Base-by-base conservation (phyloP, 306 rosid species). In the Rosa multiflora region DNA sequence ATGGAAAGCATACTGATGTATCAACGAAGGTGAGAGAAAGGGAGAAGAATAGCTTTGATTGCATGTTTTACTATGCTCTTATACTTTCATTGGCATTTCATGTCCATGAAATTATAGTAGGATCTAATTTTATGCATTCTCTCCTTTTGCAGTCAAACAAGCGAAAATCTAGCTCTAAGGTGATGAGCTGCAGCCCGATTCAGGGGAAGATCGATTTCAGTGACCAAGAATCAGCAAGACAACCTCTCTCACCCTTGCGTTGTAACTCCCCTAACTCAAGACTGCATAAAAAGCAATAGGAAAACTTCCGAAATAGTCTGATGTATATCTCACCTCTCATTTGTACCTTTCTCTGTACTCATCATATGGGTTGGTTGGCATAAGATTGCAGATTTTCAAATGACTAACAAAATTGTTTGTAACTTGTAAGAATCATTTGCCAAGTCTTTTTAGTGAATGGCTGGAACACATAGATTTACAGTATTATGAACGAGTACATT, bases 181-280 rank as follows among this genome's bases (percentile, higher is more conserved):
- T 75, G 74, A 82, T 77, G 75, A 80, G 85, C 74, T 87, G 89
- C 86, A 66, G 70, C 70, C 87, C 91, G 7, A 40, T 86, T 67
- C 90, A 85, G 86, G 89, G 83, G 86, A 90, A 87, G 92, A 78
- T 86, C 58, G 91, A 87, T 79, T 88, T 93, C 67, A 80, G 64
- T 39, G 93, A 90, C 40, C 67, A 62, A 20, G 98, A 90, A 72
- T 70, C 80, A 10, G 79, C 78, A 43, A 90, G 98, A 81, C 86
- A 73, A 68, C 98, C 98, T 26, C 84, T 93, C 48, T 93, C 98
- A n/a, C 94, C 98, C 63, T 83, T 96, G 84, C 84, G 72, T 68
- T 74, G 67, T 68, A 91, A 95, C 87, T 91, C 97, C 26, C 89
- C 91, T 0, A 88, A 87, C 77, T 86, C 90, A 78, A 88, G 95